Conservation (phyloP, 106 monocot genomes). For the Xerophyta viscosa region DNA sequence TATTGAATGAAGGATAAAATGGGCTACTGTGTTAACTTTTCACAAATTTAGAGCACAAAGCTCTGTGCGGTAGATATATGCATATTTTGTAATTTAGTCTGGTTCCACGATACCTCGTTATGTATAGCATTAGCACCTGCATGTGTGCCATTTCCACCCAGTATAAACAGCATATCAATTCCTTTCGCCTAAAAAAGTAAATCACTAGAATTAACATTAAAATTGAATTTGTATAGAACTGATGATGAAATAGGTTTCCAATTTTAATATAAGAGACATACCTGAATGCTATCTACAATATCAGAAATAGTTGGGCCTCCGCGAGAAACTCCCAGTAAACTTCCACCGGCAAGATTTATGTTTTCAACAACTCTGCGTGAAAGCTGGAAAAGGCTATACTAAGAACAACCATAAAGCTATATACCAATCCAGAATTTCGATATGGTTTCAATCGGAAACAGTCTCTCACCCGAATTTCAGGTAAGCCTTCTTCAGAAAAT, state of each 20-base stretch:
- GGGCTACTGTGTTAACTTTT: too few relatives aligned
- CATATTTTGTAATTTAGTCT: too few relatives aligned
- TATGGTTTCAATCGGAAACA: background rate
- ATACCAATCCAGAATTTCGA: background rate
- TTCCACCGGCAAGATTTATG: slow-evolving; percentile 60
- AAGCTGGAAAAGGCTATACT: too few relatives aligned
- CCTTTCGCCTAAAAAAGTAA: slow-evolving; percentile 27
- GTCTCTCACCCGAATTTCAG: slow-evolving; percentile 48
- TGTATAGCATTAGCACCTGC: slow-evolving; percentile 57
- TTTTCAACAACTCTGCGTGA: slow-evolving; percentile 36
- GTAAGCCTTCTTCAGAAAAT: slow-evolving; percentile 48
- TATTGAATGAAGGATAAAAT: too few relatives aligned
- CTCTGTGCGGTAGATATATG: too few relatives aligned
- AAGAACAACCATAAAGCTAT: background rate
- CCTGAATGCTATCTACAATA: slow-evolving; percentile 61
- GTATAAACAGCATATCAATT: slow-evolving; percentile 59
- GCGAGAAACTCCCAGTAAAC: slow-evolving; percentile 55
- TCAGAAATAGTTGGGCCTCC: slow-evolving; percentile 31
- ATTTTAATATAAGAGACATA: too few relatives aligned
- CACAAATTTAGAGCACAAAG: too few relatives aligned
- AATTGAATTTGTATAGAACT: background rate
- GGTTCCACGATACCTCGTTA: slow-evolving; percentile 37
- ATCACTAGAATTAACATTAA: background rate
- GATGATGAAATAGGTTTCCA: too few relatives aligned
- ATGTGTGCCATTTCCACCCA: slow-evolving; percentile 63